Conservation (phyloP, 176 grass and related monocot species). For the Oryza glumipatula region DNA sequence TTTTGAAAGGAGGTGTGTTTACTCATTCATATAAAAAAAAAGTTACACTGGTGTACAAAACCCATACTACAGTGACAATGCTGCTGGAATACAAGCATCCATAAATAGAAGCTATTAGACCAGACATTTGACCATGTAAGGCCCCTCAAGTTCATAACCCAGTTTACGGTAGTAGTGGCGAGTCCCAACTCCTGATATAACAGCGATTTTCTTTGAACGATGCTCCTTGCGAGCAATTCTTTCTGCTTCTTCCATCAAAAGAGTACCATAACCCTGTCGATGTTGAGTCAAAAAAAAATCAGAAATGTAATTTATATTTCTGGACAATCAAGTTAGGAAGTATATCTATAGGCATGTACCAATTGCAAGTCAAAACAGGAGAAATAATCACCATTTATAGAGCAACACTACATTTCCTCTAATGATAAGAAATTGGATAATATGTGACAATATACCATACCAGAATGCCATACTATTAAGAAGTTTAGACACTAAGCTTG, state of each 20-base stretch:
- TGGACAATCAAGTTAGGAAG: neutral
- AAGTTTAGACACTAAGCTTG: neutral
- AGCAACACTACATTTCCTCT: neutral
- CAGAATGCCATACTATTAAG: neutral
- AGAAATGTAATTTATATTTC: neutral
- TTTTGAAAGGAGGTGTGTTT: neutral
- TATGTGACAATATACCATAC: neutral
- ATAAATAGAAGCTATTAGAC: constrained; percentile 12
- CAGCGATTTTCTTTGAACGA: constrained; percentile 76
- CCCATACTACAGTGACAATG: neutral
- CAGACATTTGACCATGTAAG: constrained; percentile 88
- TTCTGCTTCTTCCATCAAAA: constrained; percentile 99
- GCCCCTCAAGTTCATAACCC: constrained; percentile 92
- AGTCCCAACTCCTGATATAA: constrained; percentile 95
- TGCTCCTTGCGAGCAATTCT: constrained; percentile 86
- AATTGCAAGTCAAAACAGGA: neutral
- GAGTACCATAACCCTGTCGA: constrained; percentile 83
- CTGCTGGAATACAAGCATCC: neutral
- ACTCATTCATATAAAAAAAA: neutral
- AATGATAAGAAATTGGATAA: neutral
- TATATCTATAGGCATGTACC: neutral
- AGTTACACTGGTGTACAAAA: neutral
- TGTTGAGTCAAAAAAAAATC: neutral
- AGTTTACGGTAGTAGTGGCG: constrained; percentile 93
- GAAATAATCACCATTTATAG: neutral